These are phyloP conservation scores for Akanthomyces uredinophilus DNA, from an alignment of 2,329 filamentous ascomycete genomes.

Conservation along the genomic window DNA sequence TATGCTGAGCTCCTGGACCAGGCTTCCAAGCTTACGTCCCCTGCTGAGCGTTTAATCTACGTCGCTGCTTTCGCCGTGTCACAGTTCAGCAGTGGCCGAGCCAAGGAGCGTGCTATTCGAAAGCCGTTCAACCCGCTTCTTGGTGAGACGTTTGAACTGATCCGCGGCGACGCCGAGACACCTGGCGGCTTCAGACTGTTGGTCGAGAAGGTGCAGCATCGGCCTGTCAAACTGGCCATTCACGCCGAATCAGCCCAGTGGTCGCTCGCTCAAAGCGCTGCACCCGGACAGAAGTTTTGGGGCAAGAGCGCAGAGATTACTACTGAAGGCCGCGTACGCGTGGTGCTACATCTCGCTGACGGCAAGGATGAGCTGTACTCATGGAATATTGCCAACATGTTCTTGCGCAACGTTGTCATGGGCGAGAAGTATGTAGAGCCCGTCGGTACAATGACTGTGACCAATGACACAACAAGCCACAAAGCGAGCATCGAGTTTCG, in stretches of 20 bases:
- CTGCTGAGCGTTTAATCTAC: slow-evolving; percentile 69
- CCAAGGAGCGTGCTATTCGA: slow-evolving; percentile 85
- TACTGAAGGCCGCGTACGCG: slow-evolving; percentile 79
- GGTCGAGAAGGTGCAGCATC: slow-evolving; percentile 92
- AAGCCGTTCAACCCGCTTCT: slow-evolving; percentile 98
- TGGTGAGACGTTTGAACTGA: slow-evolving; percentile 89
- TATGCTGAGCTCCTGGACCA: slow-evolving; percentile 80
- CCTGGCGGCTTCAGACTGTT: slow-evolving; percentile 77
- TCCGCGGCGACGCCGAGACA: slow-evolving; percentile 72
- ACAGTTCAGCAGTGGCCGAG: slow-evolving; percentile 72
- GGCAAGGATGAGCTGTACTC: slow-evolving; percentile 75
- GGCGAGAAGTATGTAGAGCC: slow-evolving; percentile 98
- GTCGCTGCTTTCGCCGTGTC: slow-evolving; percentile 89
- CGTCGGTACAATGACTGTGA: slow-evolving; percentile 80
- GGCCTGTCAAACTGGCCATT: slow-evolving; percentile 86
- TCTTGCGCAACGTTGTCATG: slow-evolving; percentile 92
- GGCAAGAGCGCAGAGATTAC: slow-evolving; percentile 93
- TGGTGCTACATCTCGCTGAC: slow-evolving; percentile 63
- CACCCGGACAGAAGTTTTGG: slow-evolving; percentile 96
- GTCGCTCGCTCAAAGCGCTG: slow-evolving; percentile 82
- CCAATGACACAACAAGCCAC: slow-evolving; percentile 77
- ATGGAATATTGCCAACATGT: slow-evolving; percentile 84
- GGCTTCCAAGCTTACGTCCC: slow-evolving; percentile 57
- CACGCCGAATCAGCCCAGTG: slow-evolving; percentile 83
- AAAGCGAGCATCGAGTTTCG: slow-evolving; percentile 89